Conservation (phyloP, 1,284 basidiomycete genomes). For the Boletus smithii region DNA sequence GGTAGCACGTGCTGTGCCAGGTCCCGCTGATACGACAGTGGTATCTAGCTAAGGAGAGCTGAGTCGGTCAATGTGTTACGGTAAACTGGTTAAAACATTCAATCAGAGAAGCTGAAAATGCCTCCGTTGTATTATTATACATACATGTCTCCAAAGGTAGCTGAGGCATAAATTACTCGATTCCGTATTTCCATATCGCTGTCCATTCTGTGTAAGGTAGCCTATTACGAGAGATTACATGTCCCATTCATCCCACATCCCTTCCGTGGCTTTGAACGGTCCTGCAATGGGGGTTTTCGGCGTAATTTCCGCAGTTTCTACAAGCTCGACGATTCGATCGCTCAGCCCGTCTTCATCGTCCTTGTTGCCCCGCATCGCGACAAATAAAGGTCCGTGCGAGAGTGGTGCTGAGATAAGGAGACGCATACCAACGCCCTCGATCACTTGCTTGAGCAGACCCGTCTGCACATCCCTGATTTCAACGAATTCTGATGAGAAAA, state of each 20-base stretch:
- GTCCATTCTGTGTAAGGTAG: slow-evolving; percentile 1
- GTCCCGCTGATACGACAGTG: background rate
- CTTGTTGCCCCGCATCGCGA: slow-evolving; percentile 55
- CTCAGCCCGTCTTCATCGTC: slow-evolving; percentile 52
- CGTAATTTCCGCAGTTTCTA: slow-evolving; percentile 60
- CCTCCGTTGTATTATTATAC: slow-evolving; percentile 4
- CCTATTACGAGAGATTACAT: slow-evolving; percentile 38
- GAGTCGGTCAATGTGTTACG: too few relatives aligned
- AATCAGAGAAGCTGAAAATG: background rate
- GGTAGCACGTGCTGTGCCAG: background rate
- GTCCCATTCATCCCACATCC: slow-evolving; percentile 71
- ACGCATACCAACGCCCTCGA: slow-evolving; percentile 65
- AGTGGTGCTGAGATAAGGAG: slow-evolving; percentile 43
- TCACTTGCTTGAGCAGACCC: slow-evolving; percentile 68
- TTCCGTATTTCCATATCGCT: background rate
- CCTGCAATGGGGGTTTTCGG: slow-evolving; percentile 33
- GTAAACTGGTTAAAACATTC: background rate
- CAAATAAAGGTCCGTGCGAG: slow-evolving; percentile 49
- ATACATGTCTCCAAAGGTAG: slow-evolving; percentile 5
- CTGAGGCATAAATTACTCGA: slow-evolving; percentile 18
- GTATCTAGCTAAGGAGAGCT: background rate
- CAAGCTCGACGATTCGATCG: slow-evolving; percentile 64
- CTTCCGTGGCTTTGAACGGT: slow-evolving; percentile 30
- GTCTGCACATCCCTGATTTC: slow-evolving; percentile 64
- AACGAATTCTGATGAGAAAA: slow-evolving; percentile 70